Conservation (phyloP, 768 basidiomycete genomes). For the Ramaria sp. region DNA sequence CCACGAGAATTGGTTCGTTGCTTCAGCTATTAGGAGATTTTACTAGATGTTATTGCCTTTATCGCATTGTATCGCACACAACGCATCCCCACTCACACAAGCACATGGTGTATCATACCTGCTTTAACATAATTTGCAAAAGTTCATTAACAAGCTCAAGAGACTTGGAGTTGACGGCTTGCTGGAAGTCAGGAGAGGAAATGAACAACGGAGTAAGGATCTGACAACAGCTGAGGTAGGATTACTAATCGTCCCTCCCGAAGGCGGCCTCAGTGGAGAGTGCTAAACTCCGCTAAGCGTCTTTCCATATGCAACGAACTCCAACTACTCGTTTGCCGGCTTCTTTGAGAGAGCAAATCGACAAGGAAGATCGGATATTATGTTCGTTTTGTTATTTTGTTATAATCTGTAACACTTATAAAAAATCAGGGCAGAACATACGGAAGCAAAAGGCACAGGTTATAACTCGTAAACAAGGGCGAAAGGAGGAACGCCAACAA, state of each 20-base stretch:
- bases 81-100: slow-evolving; percentile 4
- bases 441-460: slow-evolving; percentile 9
- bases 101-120: slow-evolving; percentile 3
- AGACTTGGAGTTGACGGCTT: no score
- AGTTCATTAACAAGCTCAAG: no score
- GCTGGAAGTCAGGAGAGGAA: no score
- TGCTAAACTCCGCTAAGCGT: neutral
- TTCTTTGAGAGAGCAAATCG: slow-evolving; percentile 5
- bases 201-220: no score
- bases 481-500: slow-evolving; percentile 50
- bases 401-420: neutral
- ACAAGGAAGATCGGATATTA: neutral
- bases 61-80: slow-evolving; percentile 4
- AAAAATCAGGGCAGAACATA: neutral
- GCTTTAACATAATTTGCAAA: neutral
- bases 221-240: no score
- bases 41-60: slow-evolving; percentile 1
- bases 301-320: neutral
- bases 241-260: no score
- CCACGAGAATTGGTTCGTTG: neutral
- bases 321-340: slow-evolving; percentile 8
- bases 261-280: no score
- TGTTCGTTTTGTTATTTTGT: neutral
- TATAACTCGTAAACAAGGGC: slow-evolving; percentile 44
- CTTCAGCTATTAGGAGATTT: neutral